These are phyloP conservation scores for Phylloporus arenicola DNA, from an alignment of 768 basidiomycete genomes.

Conservation along the genomic window DNA sequence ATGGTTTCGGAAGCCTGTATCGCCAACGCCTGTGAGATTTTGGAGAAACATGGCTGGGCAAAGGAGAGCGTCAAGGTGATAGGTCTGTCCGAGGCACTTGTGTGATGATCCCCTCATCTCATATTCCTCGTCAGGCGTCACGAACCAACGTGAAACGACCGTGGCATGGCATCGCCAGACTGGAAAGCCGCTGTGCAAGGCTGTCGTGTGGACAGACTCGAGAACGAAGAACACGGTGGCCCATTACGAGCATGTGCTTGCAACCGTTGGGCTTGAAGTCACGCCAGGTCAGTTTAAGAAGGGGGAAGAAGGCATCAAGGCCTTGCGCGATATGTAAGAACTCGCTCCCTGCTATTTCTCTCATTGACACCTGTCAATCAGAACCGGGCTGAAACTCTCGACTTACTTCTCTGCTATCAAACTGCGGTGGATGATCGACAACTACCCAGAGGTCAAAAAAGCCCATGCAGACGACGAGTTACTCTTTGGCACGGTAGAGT, in stretches of 20 bases:
- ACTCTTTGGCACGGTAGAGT: slow-evolving; percentile 92
- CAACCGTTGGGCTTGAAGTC: slow-evolving; percentile 70
- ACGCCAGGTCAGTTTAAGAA: slow-evolving; percentile 59
- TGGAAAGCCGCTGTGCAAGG: slow-evolving; percentile 81
- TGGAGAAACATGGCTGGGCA: slow-evolving; percentile 74
- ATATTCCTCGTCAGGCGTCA: slow-evolving; percentile 56
- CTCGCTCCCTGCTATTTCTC: neutral
- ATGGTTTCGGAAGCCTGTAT: slow-evolving; percentile 72
- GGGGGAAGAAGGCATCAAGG: slow-evolving; percentile 62
- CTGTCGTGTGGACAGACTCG: slow-evolving; percentile 97
- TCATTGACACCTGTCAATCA: slow-evolving; percentile 25
- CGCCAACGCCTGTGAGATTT: slow-evolving; percentile 56
- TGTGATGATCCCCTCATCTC: neutral
- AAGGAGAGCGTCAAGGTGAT: slow-evolving; percentile 85
- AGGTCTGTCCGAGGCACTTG: slow-evolving; percentile 46
- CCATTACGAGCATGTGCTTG: slow-evolving; percentile 69
- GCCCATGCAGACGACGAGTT: slow-evolving; percentile 81
- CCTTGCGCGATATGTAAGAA: slow-evolving; percentile 62
- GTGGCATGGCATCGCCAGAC: slow-evolving; percentile 89
- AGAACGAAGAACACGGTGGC: slow-evolving; percentile 82
- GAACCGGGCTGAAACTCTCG: slow-evolving; percentile 89
- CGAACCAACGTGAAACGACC: slow-evolving; percentile 95
- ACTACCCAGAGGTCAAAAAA: slow-evolving; percentile 64
- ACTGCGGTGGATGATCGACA: slow-evolving; percentile 94
- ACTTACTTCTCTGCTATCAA: slow-evolving; percentile 99